A percentile compares a stretch with the other conserved stretches of the same genome.
phyloP scores from a whole-genome alignment of 345 rosid genomes.

The Ricinus communis region DNA sequence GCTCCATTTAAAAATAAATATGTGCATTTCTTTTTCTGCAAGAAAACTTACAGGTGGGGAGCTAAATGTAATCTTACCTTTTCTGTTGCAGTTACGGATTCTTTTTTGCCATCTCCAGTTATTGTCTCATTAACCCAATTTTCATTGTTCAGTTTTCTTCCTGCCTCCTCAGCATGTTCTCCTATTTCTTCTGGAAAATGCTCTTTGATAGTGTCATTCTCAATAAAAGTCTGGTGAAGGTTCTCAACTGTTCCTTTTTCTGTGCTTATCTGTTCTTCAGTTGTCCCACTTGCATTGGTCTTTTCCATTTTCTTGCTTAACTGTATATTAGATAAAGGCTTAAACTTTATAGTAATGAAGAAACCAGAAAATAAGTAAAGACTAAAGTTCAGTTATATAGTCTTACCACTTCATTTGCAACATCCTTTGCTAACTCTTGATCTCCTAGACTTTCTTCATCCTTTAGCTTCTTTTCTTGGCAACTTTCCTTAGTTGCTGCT shows the following conservation, averaged over 20 bases:
- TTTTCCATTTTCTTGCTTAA: constrained; percentile 11
- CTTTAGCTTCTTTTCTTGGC: constrained; percentile 24
- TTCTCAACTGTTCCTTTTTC: constrained; percentile 23
- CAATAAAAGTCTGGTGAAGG: constrained; percentile 18
- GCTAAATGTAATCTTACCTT: constrained; percentile 40
- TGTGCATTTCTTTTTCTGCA: no score
- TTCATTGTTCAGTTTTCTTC: constrained; percentile 4
- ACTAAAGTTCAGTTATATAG: not conserved
- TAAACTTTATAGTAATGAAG: constrained; percentile 2
- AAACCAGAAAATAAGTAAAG: not conserved
- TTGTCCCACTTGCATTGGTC: constrained; percentile 20
- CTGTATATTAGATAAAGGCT: constrained; percentile 17
- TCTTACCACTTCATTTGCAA: constrained; percentile 39
- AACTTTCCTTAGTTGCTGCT: constrained; percentile 27
- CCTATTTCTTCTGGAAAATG: constrained; percentile 19
- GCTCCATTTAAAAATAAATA: no score
- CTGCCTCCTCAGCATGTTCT: constrained; percentile 18
- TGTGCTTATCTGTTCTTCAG: constrained; percentile 19
- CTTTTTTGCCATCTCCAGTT: constrained; percentile 25
- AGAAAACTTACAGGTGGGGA: no score
- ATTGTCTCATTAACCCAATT: constrained; percentile 15
- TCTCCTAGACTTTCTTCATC: constrained; percentile 23
- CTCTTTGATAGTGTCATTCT: constrained; percentile 27
- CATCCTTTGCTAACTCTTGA: constrained; percentile 1
- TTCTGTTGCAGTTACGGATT: constrained; percentile 20